Base-by-base conservation (phyloP, 108 stramenopile species). In the Seminavis robusta region DNA sequence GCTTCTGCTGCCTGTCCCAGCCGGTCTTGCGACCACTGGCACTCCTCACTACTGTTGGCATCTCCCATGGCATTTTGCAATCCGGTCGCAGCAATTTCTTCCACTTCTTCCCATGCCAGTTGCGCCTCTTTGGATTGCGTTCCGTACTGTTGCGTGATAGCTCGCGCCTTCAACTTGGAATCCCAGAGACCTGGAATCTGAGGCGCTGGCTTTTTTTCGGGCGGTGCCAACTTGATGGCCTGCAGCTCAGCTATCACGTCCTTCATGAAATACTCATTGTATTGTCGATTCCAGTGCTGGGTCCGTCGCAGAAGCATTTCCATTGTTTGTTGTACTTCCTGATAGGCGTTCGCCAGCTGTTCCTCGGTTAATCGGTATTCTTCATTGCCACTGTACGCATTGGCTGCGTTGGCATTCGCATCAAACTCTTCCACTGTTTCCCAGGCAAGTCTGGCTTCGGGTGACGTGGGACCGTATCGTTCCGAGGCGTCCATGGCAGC, bases 51-150 rank as follows among this genome's bases (percentile, higher is more conserved):
- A 4, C 50, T 52, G 29, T 65, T n/a, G 21, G 19, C 54, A 13
- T 52, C 71, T 10, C 59, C 65, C 37, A 65, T 26, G 40, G 65
- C 59, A 23, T 59, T 59, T 21, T 25, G 6, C 23, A 20, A 33
- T 10, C 51, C 58, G 41, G 62, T 16, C 11, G 76, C 38, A 7
- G 81, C 76, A 56, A 91, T 71, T 51, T 91, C 84, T 59, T 91
- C 90, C 1, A 91, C 79, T 0, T 65, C 66, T 36, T 87, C 90
- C 90, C 90, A 91, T 10, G 90, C 90, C 66, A 91, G 39, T 39
- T 58, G 68, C 36, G 90, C 90, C 45, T 87, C 76, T 16, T 44
- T 38, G 25, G 81, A 83, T 11, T 52, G 25, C 11, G 47, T 25
- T 4, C 90, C 90, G 37, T 75, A 63, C 41, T 75, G 44, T 13